A percentile compares a stretch with the other conserved stretches of the same genome.
These are phyloP conservation scores for Cordyceps farinosa DNA, from an alignment of 2,329 filamentous ascomycete genomes.

Conservation along the genomic window DNA sequence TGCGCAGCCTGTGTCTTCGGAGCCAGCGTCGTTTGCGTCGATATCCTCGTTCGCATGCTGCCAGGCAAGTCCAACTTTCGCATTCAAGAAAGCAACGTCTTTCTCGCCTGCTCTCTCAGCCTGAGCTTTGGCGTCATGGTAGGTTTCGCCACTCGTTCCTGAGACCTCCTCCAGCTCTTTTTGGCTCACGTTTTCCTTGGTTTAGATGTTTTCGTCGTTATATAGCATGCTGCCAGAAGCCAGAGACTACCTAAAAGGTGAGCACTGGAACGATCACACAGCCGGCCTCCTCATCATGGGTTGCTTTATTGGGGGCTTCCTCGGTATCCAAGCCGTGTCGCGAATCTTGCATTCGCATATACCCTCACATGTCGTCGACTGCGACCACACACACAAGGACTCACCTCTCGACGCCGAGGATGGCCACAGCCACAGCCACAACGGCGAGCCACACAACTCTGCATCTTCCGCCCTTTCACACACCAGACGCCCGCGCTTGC, in stretches of 20 bases:
- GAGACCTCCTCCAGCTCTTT: neutral
- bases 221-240: conserved; percentile 92
- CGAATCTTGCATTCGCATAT: conserved; percentile 69
- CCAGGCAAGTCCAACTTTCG: conserved; percentile 74
- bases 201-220: conserved; percentile 81
- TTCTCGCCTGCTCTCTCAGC: conserved; percentile 83
- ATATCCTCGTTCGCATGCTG: conserved; percentile 69
- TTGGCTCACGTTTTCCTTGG: neutral
- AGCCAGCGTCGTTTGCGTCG: conserved; percentile 81
- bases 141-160: conserved; percentile 28
- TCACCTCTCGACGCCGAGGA: conserved; percentile 30
- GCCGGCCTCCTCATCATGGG: conserved; percentile 68
- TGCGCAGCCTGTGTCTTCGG: conserved; percentile 63
- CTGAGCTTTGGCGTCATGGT: conserved; percentile 97
- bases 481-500: conserved; percentile 28
- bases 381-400: conserved; percentile 69
- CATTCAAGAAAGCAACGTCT: conserved; percentile 84
- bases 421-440: neutral
- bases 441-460: conserved; percentile 3
- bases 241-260: conserved; percentile 69
- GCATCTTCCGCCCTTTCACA: neutral
- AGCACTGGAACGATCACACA: conserved; percentile 60
- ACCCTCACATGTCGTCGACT: conserved; percentile 77
- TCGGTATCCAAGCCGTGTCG: conserved; percentile 72
- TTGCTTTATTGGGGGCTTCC: conserved; percentile 67